Base-by-base conservation (phyloP, 805 yeast species). In the Lipomyces oligophaga region DNA sequence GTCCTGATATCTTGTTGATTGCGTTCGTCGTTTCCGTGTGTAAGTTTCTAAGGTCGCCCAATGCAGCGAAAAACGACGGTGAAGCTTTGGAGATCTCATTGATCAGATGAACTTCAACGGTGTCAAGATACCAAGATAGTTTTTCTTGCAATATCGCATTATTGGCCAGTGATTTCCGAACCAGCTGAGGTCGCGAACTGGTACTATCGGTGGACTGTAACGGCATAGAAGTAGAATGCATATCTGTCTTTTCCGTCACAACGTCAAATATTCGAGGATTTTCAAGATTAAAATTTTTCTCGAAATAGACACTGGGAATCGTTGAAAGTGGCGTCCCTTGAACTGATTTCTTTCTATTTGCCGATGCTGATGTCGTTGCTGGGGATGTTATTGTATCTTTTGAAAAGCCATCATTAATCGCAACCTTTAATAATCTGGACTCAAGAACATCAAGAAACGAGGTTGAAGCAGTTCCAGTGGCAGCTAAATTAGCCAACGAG, bases 1-100 rank as follows among this genome's bases (percentile, higher is more conserved):
- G 65, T 0, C 62, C 59, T 26, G 72, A 62, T 38, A 82, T 69
- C 32, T 73, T 68, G 4, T 63, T 61, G 0, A 82, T 68, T 20
- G 88, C 75, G 10, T 63, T 62, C 10, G 70, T 66, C 2, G 89
- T 77, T 52, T 76, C 77, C 1, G 64, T 60, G 38, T 80, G 77
- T 28, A 89, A 79, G 5, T 70, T 71, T 58, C 80, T 80, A 46
- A 93, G 75, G 53, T 87, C 95, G 43, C 81, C 85, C 44, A 94
- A 69, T 0, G 96, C 89, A 41, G 79, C 79, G 66, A 88, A 88
- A 61, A 93, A 90, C 5, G 89, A 80, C 43, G 80, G 79, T 0
- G 96, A 85, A 0, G 96, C 83, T 54, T 78, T 77, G 3, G 95
- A 83, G 26, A 93, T 87, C 64, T 88, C 96, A 32, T 77, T 73